Percentiles rank a stretch among this genome's conserved stretches.
phyloP scores from a whole-genome alignment of 257 asterid species.

The Salvia hispanica region DNA sequence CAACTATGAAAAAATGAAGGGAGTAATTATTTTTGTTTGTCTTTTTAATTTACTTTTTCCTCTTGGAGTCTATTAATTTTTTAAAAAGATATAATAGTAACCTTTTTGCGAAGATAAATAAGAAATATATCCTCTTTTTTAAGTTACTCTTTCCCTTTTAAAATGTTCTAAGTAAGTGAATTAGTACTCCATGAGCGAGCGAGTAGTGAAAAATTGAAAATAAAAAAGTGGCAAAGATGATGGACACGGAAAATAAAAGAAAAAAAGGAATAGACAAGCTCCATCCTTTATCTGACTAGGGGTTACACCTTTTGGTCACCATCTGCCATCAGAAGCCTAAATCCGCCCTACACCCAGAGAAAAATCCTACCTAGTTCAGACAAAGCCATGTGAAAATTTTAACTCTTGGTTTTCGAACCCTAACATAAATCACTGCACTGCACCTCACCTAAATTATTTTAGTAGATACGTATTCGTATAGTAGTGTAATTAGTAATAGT shows the following conservation, averaged over 20 bases:
- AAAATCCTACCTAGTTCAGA: slow-evolving; percentile 31
- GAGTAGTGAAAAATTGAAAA: not conserved
- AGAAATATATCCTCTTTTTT: too few species aligned
- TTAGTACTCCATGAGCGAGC: too few species aligned
- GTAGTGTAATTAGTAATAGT: not conserved
- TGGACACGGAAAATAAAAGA: too few species aligned
- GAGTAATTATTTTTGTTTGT: too few species aligned
- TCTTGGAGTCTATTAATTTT: too few species aligned
- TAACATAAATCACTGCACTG: slow-evolving; percentile 28
- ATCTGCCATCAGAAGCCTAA: slow-evolving; percentile 31
- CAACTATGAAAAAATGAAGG: too few species aligned
- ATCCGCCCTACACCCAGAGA: not conserved
- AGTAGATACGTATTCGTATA: not conserved
- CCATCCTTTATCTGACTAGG: slow-evolving; percentile 28
- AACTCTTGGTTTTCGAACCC: slow-evolving; percentile 40
- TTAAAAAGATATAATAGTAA: too few species aligned
- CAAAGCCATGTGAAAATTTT: slow-evolving; percentile 47
- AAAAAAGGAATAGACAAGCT: slow-evolving; percentile 25
- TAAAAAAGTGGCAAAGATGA: too few species aligned
- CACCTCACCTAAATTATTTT: slow-evolving; percentile 17
- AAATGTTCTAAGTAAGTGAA: too few species aligned
- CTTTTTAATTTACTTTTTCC: too few species aligned
- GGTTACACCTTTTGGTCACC: slow-evolving; percentile 33
- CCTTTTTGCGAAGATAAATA: too few species aligned
- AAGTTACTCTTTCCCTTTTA: too few species aligned